Evolutionary conservation across 306 rosid genomes (phyloP), one percentile per base, ranked within the genome.

Genomic region (Citrullus mucosospermus): DNA sequence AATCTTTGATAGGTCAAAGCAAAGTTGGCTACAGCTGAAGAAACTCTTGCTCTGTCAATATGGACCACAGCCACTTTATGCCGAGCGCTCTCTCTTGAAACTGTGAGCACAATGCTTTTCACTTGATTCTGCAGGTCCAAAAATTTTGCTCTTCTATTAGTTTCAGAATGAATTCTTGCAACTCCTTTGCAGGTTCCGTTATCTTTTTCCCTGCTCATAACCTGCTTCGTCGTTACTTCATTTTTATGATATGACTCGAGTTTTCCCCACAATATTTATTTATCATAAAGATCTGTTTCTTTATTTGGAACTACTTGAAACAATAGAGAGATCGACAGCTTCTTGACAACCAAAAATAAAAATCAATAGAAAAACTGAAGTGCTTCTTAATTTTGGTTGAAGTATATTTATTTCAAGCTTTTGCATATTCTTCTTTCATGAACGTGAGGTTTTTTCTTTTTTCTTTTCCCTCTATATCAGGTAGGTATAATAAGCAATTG

Each of bases 51-150:
- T 62, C 83, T 95, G 85, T 92, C 99, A 58, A 77, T 95, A 75
- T 95, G 99, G 99, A 88, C 99, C 67, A 88, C 87, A 1, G 88
- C 99, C 75, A 87, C 97, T 71, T 80, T 90, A 34, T 95, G 99
- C 81, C 97, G 96, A 70, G 91, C 87, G 82, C 89, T 95, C 68
- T 92, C 97, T 82, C 97, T 95, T 75, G 93, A 91, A 84, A 85
- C 85, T 76, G 97, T 95, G 84, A 88, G 96, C 84, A 58, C 50
- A 63, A 71, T 70, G 69, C 60, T 80, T 61, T 77, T 62, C 18
- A 54, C 76, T 75, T 77, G 61, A 78, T 50, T 77, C 56, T 20
- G 69, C 50, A 28, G 48, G 54, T 76, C 9, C 36, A 76, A 18
- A 55, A n/a, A 2, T 1, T 56, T 20, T 56, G 17, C 68, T 5